A percentile compares a stretch with the other conserved stretches of the same genome.
phyloP scores from a whole-genome alignment of 495 filamentous ascomycete species.

The Tricharina praecox region DNA sequence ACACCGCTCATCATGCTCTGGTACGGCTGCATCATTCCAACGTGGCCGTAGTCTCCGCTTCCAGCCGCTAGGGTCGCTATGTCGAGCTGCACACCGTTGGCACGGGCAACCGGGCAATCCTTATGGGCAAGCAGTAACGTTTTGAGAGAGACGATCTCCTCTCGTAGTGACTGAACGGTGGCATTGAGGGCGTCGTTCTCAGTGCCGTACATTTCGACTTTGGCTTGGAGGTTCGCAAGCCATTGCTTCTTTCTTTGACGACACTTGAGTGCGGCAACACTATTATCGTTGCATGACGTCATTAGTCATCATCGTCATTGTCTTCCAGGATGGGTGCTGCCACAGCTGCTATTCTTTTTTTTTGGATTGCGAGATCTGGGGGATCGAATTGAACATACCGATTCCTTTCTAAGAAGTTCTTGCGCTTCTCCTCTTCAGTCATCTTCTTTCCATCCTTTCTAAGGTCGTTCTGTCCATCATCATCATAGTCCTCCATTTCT shows the following conservation, averaged over 20 bases:
- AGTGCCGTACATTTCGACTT: slow-evolving; percentile 76
- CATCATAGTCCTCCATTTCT: slow-evolving; percentile 36
- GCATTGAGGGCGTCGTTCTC: slow-evolving; percentile 81
- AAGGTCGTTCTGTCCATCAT: slow-evolving; percentile 40
- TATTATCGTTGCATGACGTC: slow-evolving; percentile 32
- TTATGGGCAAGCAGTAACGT: slow-evolving; percentile 87
- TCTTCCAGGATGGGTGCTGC: neutral
- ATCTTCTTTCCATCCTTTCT: slow-evolving; percentile 60
- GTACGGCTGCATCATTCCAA: slow-evolving; percentile 6
- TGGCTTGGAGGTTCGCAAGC: slow-evolving; percentile 85
- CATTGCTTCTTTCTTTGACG: slow-evolving; percentile 98
- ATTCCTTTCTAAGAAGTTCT: slow-evolving; percentile 94
- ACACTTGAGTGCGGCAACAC: slow-evolving; percentile 91
- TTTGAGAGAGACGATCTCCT: slow-evolving; percentile 92
- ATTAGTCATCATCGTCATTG: neutral
- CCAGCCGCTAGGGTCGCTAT: neutral
- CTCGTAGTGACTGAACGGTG: slow-evolving; percentile 66
- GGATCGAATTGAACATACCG: slow-evolving; percentile 59
- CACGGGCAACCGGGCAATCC: slow-evolving; percentile 82
- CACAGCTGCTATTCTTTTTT: too few species aligned
- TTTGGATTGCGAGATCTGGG: neutral
- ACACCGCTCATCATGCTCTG: slow-evolving; percentile 1
- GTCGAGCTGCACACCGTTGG: slow-evolving; percentile 46
- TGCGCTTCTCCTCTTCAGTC: slow-evolving; percentile 97
- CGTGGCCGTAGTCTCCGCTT: neutral